Evolutionary conservation across 2,329 filamentous ascomycete genomes (phyloP).

Genomic region (Trichoderma sp.): DNA sequence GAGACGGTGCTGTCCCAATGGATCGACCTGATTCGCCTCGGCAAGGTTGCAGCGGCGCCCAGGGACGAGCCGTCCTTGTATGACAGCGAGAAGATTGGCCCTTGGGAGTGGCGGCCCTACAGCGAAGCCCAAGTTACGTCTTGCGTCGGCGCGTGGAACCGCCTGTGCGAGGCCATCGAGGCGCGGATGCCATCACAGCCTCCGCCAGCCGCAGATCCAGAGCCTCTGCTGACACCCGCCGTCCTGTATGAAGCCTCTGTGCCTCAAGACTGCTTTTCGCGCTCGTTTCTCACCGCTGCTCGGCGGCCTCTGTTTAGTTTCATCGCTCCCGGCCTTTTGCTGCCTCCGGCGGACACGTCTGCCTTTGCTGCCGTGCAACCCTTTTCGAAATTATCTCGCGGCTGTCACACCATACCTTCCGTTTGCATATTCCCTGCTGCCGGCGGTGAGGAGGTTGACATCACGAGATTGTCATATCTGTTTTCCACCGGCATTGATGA

Average conservation of each 20-base stretch:
- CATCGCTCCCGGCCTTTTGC: constrained; percentile 28
- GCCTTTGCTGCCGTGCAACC: background rate
- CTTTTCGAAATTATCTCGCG: background rate
- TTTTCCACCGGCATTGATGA: background rate
- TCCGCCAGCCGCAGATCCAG: background rate
- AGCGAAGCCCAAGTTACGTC: constrained; percentile 36
- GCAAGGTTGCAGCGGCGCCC: constrained; percentile 35
- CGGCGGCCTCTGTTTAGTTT: constrained; percentile 22
- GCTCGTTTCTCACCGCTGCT: constrained; percentile 26
- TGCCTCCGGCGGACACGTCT: constrained; percentile 11
- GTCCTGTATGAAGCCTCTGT: background rate
- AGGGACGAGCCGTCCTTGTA: constrained; percentile 30
- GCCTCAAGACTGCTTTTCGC: constrained; percentile 21
- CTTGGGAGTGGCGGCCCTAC: constrained; percentile 38
- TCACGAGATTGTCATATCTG: background rate
- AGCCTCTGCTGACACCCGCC: background rate
- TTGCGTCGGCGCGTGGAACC: constrained; percentile 36
- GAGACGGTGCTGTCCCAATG: constrained; percentile 38
- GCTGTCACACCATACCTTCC: background rate
- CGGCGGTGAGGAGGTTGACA: background rate
- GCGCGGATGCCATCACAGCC: background rate
- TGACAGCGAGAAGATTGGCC: constrained; percentile 33
- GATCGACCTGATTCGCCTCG: constrained; percentile 35
- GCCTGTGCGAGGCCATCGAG: constrained; percentile 30
- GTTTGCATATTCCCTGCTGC: constrained; percentile 2